Evolutionary conservation across 441 rosid genomes (phyloP).

Genomic region (Adansonia rubrostipa): DNA sequence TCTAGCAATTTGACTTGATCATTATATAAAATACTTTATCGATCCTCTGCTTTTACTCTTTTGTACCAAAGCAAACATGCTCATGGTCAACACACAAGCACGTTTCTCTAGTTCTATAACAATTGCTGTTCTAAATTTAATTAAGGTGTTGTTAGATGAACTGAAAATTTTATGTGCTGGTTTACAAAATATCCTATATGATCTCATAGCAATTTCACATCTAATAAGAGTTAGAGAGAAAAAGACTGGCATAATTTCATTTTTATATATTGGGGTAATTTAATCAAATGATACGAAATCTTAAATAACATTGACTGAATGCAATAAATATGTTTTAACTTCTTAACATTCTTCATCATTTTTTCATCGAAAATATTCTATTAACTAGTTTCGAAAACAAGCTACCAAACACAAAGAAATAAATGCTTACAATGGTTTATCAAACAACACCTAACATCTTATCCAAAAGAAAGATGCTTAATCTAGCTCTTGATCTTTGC

Average conservation of each 20-base stretch:
- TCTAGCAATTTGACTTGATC: constrained; percentile 27
- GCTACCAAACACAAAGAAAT: neutral
- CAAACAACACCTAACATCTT: neutral
- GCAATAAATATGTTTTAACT: constrained; percentile 1
- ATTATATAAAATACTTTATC: constrained; percentile 2
- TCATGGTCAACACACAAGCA: neutral
- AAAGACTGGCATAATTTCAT: neutral
- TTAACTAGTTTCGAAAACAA: neutral
- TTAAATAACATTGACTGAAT: constrained; percentile 2
- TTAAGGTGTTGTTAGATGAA: neutral
- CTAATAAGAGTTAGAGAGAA: neutral
- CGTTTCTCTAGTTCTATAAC: neutral
- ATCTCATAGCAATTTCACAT: neutral
- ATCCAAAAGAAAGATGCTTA: neutral
- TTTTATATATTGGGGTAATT: neutral
- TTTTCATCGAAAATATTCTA: neutral
- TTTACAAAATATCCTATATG: neutral
- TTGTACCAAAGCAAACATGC: neutral
- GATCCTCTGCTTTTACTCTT: neutral
- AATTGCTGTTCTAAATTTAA: neutral
- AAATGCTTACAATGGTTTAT: neutral
- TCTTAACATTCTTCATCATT: neutral
- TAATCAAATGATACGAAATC: neutral
- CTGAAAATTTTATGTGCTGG: neutral
- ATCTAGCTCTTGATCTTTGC: neutral